Conservation (phyloP, 2,329 filamentous ascomycete species). For the Talaromyces funiculosus region DNA sequence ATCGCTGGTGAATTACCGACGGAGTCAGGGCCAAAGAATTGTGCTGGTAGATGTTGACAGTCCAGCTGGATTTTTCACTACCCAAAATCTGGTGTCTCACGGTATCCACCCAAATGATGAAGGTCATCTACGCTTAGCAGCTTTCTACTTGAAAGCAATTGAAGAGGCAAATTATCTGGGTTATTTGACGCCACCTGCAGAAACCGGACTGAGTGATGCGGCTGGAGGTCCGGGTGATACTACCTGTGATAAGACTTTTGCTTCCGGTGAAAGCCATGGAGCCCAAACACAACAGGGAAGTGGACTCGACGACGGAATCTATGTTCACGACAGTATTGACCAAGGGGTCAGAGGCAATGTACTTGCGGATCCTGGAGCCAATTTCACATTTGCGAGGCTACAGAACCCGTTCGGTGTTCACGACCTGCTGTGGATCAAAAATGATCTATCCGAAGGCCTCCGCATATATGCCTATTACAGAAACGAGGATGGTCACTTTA, state of each 20-base stretch:
- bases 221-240: not conserved
- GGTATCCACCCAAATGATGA: not conserved
- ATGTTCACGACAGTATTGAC: not conserved
- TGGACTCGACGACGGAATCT: not conserved
- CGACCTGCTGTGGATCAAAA: too few species aligned
- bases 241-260: not conserved
- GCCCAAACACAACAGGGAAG: not conserved
- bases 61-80: too few species aligned
- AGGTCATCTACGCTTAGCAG: not conserved
- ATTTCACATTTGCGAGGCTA: too few species aligned
- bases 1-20: not conserved
- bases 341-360: too few species aligned
- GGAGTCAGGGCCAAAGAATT: not conserved
- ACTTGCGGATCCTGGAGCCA: too few species aligned
- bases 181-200: not conserved
- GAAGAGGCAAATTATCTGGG: not conserved
- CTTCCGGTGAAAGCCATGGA: too few species aligned
- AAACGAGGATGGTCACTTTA: too few species aligned
- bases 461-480: too few species aligned
- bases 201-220: not conserved
- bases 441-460: too few species aligned
- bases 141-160: not conserved
- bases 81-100: too few species aligned
- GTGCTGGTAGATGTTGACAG: not conserved
- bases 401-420: too few species aligned